A percentile compares a stretch with the other conserved stretches of the same genome.
Evolutionary conservation across 441 rosid genomes (phyloP).

Genomic region (Jatropha podagrica): DNA sequence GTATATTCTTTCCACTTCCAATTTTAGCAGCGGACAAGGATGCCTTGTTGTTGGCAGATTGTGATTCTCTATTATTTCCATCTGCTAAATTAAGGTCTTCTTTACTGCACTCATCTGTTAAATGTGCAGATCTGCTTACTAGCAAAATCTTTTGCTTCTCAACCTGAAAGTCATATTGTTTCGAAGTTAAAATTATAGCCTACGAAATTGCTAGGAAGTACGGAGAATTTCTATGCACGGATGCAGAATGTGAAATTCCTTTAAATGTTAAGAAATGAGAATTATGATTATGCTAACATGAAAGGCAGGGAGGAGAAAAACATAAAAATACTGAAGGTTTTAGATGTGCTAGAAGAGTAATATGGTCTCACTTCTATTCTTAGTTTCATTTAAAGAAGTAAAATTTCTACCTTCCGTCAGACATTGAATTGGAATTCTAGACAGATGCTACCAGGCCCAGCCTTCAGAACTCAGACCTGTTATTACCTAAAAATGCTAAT

Average conservation of each 20-base stretch:
- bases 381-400: not conserved
- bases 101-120: constrained; percentile 38
- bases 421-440: not conserved
- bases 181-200: not conserved
- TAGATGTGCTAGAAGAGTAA: constrained; percentile 1
- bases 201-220: not conserved
- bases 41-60: constrained; percentile 20
- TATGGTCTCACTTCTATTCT: not conserved
- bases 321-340: not conserved
- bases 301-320: not conserved
- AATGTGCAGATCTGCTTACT: constrained; percentile 47
- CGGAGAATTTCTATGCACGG: not conserved
- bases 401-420: not conserved
- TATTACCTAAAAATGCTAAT: not conserved
- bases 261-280: constrained; percentile 1
- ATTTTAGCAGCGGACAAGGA: constrained; percentile 25
- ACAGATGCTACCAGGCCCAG: constrained; percentile 5
- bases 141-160: constrained; percentile 85
- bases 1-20: constrained; percentile 28
- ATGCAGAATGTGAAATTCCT: not conserved
- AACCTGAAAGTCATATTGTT: constrained; percentile 50
- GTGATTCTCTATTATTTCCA: constrained; percentile 26
- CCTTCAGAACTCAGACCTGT: not conserved
- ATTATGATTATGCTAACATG: not conserved
- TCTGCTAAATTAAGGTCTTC: constrained; percentile 30